phyloP scores from a whole-genome alignment of 2,329 filamentous ascomycete species.

The Neonectria magnoliae region DNA sequence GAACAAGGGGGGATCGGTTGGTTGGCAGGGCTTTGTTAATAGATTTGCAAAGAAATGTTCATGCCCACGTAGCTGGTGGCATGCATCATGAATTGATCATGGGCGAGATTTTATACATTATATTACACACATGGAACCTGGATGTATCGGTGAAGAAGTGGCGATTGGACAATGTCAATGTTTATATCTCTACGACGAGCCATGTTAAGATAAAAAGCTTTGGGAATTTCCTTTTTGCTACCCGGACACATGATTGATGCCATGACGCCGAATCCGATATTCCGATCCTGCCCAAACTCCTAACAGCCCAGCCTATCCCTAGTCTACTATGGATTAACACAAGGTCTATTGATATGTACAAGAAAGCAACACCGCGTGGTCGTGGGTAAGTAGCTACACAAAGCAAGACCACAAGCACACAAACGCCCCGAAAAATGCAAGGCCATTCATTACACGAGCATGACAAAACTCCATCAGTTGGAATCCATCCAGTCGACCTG shows the following conservation, averaged over 20 bases:
- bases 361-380: background rate
- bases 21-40: conserved; percentile 31
- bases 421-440: background rate
- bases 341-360: conserved; percentile 16
- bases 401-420: background rate
- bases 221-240: background rate
- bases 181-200: too few species aligned
- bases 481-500: background rate
- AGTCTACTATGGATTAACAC: background rate
- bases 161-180: background rate
- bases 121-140: background rate
- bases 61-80: conserved; percentile 26
- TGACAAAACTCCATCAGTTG: background rate
- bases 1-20: conserved; percentile 31
- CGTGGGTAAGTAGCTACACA: background rate
- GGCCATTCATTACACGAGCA: background rate
- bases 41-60: conserved; percentile 40
- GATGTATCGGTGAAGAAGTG: background rate
- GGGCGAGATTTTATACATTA: conserved; percentile 18
- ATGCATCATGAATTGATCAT: conserved; percentile 35
- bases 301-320: background rate
- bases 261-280: conserved; percentile 32
- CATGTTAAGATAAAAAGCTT: background rate
- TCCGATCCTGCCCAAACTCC: conserved; percentile 20
- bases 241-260: conserved; percentile 18